phyloP scores from a whole-genome alignment of 495 filamentous ascomycete genomes.

The Neurospora sp. region DNA sequence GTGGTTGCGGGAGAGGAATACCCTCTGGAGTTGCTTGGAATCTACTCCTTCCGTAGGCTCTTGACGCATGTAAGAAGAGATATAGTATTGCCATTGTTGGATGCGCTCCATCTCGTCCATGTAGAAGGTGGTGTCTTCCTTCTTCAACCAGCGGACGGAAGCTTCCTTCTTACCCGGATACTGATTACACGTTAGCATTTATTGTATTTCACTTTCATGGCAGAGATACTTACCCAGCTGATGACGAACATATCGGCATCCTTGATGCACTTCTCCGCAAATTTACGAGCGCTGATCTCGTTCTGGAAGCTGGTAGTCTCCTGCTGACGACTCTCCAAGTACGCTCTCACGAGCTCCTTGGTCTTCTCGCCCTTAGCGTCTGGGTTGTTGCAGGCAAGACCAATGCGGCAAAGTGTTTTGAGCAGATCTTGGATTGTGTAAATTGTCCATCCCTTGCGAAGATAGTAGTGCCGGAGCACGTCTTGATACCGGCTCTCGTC shows the following conservation, averaged over 20 bases:
- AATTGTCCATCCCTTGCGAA: conserved; percentile 78
- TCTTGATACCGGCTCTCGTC: conserved; percentile 79
- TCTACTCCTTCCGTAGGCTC: conserved; percentile 82
- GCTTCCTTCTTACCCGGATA: conserved; percentile 49
- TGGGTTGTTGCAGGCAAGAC: conserved; percentile 58
- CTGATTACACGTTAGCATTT: conserved; percentile 23
- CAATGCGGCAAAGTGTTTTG: conserved; percentile 62
- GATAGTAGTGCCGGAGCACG: conserved; percentile 76
- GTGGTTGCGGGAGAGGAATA: conserved; percentile 67
- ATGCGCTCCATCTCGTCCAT: conserved; percentile 48
- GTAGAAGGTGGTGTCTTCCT: conserved; percentile 73
- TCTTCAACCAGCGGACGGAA: conserved; percentile 60
- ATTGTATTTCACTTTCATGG: conserved; percentile 1
- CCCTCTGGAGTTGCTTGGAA: conserved; percentile 50
- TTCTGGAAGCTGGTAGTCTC: conserved; percentile 73
- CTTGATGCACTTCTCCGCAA: conserved; percentile 75
- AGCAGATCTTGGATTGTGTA: conserved; percentile 85
- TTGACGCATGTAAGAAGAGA: conserved; percentile 76
- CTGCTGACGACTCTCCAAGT: conserved; percentile 68
- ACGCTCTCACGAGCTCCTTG: conserved; percentile 70
- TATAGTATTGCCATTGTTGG: conserved; percentile 81
- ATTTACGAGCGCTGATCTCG: conserved; percentile 78
- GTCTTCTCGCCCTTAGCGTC: conserved; percentile 83
- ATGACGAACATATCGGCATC: conserved; percentile 86
- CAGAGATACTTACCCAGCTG: conserved; percentile 55